Evolutionary conservation across 2,329 filamentous ascomycete species (phyloP), one percentile per base, ranked within the genome.

Genomic region (Sclerotinia glacialis): DNA sequence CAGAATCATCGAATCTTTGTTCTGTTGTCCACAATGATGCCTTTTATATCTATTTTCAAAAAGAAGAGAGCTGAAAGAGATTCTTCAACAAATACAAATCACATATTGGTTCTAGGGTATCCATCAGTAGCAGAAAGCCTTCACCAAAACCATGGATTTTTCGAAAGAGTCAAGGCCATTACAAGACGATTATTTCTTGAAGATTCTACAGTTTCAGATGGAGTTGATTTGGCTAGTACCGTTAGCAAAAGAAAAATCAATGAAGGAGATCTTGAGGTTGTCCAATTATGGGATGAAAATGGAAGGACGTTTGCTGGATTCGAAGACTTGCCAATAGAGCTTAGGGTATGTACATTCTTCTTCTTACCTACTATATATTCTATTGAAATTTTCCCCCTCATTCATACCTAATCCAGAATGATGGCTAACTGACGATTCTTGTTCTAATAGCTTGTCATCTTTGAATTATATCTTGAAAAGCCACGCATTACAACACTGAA

Each of bases 371-470:
- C 7, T 0, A 5, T 18, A 2, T 16, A 5, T 4, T 49, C 5
- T 2, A 21, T 18, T 26, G 2, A 0, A 26, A 1, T 2, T 7
- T 7, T 14, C 5, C 18, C 1, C 4, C 23, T 6, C 28, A 55
- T 4, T 0, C 11, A 34, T 2, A 6, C 8, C 5, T 2, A 23
- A 55, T 37, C 6, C 7, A 1, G 4, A 23, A 26, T 40, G 1
- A 37, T 9, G 3, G 1, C 37, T 5, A 40, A 14, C 44, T 61
- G n/a, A 61, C 16, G 16, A 5, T 21, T 21, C 1, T 28, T 1
- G 21, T 37, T 18, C 31, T 1, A 18, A 49, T 23, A 61, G 58
- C 58, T 61, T 9, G 44, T 9, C 21, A 40, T 61, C 8, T 49
- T 21, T 8, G 58, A 61, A 5, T 21, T 37, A 2, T 61, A 61